Evolutionary conservation across 352 stramenopile genomes (phyloP), one percentile per base, ranked within the genome.

Genomic region (Phytophthora hibernalis): DNA sequence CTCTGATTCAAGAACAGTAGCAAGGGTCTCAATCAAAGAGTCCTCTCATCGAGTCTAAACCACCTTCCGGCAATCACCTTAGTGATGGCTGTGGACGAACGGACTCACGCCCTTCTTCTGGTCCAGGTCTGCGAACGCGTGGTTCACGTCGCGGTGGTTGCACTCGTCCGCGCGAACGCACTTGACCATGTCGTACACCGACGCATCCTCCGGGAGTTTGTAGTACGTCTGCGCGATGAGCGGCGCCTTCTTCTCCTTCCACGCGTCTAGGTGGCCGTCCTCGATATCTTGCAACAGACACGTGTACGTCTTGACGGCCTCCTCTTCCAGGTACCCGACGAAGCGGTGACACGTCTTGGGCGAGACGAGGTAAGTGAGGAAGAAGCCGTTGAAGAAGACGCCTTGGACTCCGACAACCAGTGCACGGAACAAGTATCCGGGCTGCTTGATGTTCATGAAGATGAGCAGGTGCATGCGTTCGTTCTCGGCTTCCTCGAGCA

Each of bases 401-500:
- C 90, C 84, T 51, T 98, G 91, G 3, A 79, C 83, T 2, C 78
- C 83, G n/a, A 98, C 75, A 5, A 98, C 91, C 5, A 87, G 51
- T 7, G 72, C 58, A 16, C 91, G 90, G 61, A 98, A 93, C 15
- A 93, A 42, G 45, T 74, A 75, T 16, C 84, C 79, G 0, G 91
- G 91, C 59, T 97, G 79, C 72, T 96, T 96, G 71, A 98, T 84
- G 51, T 85, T 82, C 59, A 97, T 80, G 70, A 95, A 97, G 65
- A 95, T 96, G 35, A 98, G 77, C 31, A 98, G 65, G 74, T 98
- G 94, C 91, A 98, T 98, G 50, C 92, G 79, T 80, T 98, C 93
- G 76, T 98, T 98, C 77, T 98, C 93, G n/a, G 91, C 91, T 59
- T 98, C 93, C 55, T 97, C 93, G 1, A 97, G 76, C 5, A 98